phyloP scores from a whole-genome alignment of 176 grass and related monocot genomes.

The Metroxylon sagu region DNA sequence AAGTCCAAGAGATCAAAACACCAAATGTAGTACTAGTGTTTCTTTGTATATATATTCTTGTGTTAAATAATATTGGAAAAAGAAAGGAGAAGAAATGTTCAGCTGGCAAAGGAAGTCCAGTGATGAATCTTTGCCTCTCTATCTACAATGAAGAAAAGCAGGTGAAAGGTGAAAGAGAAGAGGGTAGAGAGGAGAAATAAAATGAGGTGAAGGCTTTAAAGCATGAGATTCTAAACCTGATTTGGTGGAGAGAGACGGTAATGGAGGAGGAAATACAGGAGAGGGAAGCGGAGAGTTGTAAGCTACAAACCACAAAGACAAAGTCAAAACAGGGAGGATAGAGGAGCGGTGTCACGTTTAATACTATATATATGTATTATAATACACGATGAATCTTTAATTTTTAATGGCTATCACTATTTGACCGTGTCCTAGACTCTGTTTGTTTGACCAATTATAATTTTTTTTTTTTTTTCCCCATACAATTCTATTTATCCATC shows the following conservation, averaged over 20 bases:
- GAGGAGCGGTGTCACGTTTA: background rate
- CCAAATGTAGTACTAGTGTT: too few species aligned
- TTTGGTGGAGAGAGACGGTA: conserved; percentile 20
- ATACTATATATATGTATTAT: too few species aligned
- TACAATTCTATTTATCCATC: too few species aligned
- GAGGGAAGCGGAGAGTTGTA: background rate
- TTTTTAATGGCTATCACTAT: too few species aligned
- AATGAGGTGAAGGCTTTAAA: conserved; percentile 7
- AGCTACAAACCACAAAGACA: conserved; percentile 38
- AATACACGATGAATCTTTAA: too few species aligned
- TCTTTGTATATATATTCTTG: background rate
- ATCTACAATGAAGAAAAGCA: conserved; percentile 1
- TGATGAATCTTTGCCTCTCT: background rate
- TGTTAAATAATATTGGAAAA: background rate
- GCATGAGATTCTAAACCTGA: conserved; percentile 1
- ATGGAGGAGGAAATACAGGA: conserved; percentile 56
- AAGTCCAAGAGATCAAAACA: too few species aligned
- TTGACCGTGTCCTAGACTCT: too few species aligned
- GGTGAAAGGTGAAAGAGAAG: conserved; percentile 2
- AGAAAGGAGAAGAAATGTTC: background rate
- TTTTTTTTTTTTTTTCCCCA: too few species aligned
- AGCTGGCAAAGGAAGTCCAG: too few species aligned
- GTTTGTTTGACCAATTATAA: too few species aligned
- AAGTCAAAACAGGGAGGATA: conserved; percentile 22
- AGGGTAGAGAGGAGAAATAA: background rate